Conservation (phyloP, 139 green algal species). For the Ettlia oleoabundans region DNA sequence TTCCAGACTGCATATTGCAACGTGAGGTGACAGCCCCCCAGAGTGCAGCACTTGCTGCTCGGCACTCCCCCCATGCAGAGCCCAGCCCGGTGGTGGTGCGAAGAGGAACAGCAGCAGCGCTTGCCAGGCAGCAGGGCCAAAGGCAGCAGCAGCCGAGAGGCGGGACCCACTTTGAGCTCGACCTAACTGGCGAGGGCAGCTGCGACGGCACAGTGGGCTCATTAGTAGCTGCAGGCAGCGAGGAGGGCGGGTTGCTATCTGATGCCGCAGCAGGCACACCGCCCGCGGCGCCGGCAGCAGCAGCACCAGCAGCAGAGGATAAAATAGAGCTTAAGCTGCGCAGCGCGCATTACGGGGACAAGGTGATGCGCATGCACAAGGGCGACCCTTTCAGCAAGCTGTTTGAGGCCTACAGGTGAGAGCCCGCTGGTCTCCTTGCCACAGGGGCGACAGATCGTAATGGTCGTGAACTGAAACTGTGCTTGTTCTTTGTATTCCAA, state of each 20-base stretch:
- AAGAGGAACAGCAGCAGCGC: neutral
- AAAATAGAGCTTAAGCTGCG: constrained; percentile 14
- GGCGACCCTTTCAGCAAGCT: constrained; percentile 37
- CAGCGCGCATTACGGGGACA: constrained; percentile 10
- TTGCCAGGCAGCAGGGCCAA: neutral
- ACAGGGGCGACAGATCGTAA: too few species aligned
- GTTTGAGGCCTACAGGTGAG: constrained; percentile 39
- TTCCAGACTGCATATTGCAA: too few species aligned
- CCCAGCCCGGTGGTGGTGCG: neutral
- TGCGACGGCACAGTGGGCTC: neutral
- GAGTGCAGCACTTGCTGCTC: too few species aligned
- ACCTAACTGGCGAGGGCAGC: neutral
- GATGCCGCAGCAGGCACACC: neutral
- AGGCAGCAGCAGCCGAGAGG: neutral
- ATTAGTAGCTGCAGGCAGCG: neutral
- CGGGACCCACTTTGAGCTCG: neutral
- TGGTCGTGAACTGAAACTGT: too few species aligned
- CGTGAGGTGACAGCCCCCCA: too few species aligned
- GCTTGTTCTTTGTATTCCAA: too few species aligned
- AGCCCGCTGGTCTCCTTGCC: too few species aligned
- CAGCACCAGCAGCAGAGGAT: neutral
- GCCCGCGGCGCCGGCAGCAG: neutral
- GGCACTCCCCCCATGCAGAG: neutral
- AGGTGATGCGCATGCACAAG: constrained; percentile 32
- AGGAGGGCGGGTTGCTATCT: neutral